These are phyloP conservation scores for Neonectria punicea DNA, from an alignment of 2,329 filamentous ascomycete genomes.

Conservation along the genomic window DNA sequence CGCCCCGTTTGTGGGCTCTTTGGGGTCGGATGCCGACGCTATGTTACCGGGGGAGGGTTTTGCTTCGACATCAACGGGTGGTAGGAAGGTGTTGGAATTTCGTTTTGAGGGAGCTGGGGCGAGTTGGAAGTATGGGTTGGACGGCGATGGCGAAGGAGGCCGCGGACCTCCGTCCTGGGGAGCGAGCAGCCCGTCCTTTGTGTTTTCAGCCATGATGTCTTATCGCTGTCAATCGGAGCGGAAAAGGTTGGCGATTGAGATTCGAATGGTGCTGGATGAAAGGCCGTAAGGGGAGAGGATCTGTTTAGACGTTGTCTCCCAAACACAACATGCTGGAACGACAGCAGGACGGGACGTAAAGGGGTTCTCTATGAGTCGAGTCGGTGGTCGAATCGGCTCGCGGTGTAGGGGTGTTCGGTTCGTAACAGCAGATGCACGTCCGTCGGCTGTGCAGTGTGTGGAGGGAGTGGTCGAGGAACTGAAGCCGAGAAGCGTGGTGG, in stretches of 20 bases:
- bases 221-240: constrained; percentile 23
- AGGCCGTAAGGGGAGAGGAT: constrained; percentile 20
- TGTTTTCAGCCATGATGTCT: constrained; percentile 37
- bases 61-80: constrained; percentile 34
- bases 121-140: constrained; percentile 32
- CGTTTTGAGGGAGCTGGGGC: constrained; percentile 27
- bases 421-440: constrained; percentile 2
- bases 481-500: constrained; percentile 6
- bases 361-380: constrained; percentile 12
- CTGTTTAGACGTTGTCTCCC: constrained; percentile 27
- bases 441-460: not conserved
- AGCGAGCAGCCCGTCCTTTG: constrained; percentile 35
- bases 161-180: constrained; percentile 35
- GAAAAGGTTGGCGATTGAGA: constrained; percentile 12
- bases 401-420: not conserved
- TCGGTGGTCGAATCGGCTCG: not conserved
- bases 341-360: constrained; percentile 7
- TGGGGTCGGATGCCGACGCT: constrained; percentile 27
- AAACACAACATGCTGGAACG: constrained; percentile 38
- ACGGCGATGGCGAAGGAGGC: constrained; percentile 29
- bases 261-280: constrained; percentile 17
- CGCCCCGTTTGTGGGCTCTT: constrained; percentile 19
- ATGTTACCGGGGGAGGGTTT: constrained; percentile 8
- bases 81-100: constrained; percentile 35
- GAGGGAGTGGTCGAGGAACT: constrained; percentile 13